Conservation (phyloP, 345 rosid species). For the Erucastrum elatum region DNA sequence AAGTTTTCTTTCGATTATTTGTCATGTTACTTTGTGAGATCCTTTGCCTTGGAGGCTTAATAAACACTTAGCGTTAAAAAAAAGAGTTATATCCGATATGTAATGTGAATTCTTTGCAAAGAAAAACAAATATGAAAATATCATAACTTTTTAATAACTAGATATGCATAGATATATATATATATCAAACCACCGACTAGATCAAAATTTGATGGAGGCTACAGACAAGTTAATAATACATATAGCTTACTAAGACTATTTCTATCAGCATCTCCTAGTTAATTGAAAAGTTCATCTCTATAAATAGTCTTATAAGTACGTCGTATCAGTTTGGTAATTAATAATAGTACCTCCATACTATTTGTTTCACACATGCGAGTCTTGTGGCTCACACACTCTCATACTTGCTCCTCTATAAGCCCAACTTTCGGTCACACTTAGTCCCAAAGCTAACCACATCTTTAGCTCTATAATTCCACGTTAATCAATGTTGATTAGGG, state of each 20-base stretch:
- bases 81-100: neutral
- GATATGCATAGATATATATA: neutral
- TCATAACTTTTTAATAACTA: neutral
- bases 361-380: constrained; percentile 3
- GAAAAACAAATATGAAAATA: neutral
- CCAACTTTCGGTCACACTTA: too few species aligned
- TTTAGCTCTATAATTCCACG: constrained; percentile 6
- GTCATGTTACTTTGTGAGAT: too few species aligned
- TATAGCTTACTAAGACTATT: neutral
- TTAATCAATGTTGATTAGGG: neutral
- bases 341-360: neutral
- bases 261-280: neutral
- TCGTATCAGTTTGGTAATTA: constrained; percentile 14
- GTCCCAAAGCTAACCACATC: constrained; percentile 6
- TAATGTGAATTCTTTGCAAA: neutral
- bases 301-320: neutral
- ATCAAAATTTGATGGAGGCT: neutral
- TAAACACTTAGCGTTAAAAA: too few species aligned
- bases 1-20: too few species aligned
- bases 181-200: neutral
- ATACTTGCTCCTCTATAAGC: constrained; percentile 18
- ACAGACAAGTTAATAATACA: neutral
- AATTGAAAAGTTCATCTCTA: neutral
- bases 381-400: constrained; percentile 6
- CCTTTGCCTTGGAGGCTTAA: too few species aligned